phyloP scores from a whole-genome alignment of 192 early-diverging fungal species.

The Coemansia sp. region DNA sequence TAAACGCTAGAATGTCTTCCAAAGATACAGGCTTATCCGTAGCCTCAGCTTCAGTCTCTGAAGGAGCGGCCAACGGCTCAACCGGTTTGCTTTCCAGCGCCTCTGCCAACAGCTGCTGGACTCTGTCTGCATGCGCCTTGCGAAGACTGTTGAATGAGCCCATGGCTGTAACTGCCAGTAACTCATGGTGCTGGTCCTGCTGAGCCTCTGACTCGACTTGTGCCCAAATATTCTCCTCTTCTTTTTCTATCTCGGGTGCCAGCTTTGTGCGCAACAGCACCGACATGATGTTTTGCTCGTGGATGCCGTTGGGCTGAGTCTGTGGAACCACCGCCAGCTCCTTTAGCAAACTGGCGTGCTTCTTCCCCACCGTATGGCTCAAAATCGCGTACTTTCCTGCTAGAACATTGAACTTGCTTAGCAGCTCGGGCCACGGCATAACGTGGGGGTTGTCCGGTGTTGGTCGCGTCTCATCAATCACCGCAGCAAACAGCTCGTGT shows the following conservation, averaged over 20 bases:
- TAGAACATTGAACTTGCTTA: conserved; percentile 57
- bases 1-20: conserved; percentile 48
- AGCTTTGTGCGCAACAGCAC: conserved; percentile 56
- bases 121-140: conserved; percentile 25
- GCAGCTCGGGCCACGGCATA: conserved; percentile 50
- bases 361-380: conserved; percentile 39
- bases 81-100: not conserved
- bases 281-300: conserved; percentile 52
- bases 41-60: not conserved
- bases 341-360: conserved; percentile 36
- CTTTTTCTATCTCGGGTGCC: conserved; percentile 54
- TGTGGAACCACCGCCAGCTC: conserved; percentile 49
- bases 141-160: conserved; percentile 32
- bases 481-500: conserved; percentile 45
- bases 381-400: conserved; percentile 51
- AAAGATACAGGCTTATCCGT: conserved; percentile 16
- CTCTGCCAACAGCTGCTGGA: conserved; percentile 19
- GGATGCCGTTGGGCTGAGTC: conserved; percentile 36
- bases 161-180: conserved; percentile 39
- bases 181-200: conserved; percentile 41
- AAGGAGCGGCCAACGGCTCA: not conserved
- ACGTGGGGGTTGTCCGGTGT: conserved; percentile 43
- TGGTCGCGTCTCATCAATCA: conserved; percentile 51
- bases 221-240: conserved; percentile 45
- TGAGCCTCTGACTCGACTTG: conserved; percentile 25